These are phyloP conservation scores for Xylariales sp. DNA, from an alignment of 2,329 filamentous ascomycete genomes.

Conservation along the genomic window DNA sequence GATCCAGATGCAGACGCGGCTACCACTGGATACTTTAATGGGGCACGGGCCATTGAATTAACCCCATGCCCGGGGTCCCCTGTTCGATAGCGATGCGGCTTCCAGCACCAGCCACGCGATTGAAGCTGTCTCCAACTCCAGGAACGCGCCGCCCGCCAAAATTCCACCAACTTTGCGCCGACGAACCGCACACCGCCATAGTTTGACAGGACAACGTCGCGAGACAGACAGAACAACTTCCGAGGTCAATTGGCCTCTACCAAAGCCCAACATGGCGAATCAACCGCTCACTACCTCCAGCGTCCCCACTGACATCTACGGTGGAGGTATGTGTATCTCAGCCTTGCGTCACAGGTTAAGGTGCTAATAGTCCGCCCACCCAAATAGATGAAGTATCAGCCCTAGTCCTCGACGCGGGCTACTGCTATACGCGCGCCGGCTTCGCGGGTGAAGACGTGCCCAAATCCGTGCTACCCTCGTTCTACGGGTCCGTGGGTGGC, in stretches of 20 bases:
- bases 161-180: slow-evolving; percentile 6
- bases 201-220: too few species aligned
- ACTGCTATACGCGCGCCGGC: slow-evolving; percentile 83
- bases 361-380: too few species aligned
- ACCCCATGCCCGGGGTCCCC: too few species aligned
- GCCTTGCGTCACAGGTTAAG: slow-evolving; percentile 6
- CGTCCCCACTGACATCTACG: slow-evolving; percentile 59
- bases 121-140: neutral
- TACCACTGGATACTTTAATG: neutral
- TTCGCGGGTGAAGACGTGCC: slow-evolving; percentile 97
- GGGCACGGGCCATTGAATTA: neutral
- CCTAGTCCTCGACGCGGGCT: slow-evolving; percentile 92
- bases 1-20: too few species aligned
- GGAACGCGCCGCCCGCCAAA: slow-evolving; percentile 3
- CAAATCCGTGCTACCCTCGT: slow-evolving; percentile 86
- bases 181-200: neutral
- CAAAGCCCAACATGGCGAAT: slow-evolving; percentile 41
- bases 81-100: too few species aligned
- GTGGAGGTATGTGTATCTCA: slow-evolving; percentile 45
- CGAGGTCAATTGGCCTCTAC: neutral
- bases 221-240: too few species aligned
- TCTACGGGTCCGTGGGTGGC: slow-evolving; percentile 65
- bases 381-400: slow-evolving; percentile 88
- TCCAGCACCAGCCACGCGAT: slow-evolving; percentile 4
- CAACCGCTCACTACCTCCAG: slow-evolving; percentile 52